Evolutionary conservation across 192 early-diverging fungal species (phyloP).

Genomic region (Linnemannia exigua): DNA sequence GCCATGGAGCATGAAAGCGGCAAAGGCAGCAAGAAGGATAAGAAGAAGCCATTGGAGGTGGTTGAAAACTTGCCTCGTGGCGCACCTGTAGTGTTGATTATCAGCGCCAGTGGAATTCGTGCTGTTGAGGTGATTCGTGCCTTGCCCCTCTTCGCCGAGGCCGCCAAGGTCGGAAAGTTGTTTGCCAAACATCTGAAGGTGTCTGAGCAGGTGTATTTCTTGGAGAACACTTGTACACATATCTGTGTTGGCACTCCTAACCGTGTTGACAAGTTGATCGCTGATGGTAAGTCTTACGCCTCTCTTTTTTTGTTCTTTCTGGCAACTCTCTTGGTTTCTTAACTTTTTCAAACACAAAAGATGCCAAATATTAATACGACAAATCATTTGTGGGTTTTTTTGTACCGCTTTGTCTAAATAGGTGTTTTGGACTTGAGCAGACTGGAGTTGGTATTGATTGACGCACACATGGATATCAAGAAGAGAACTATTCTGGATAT

Average conservation of each 20-base stretch:
- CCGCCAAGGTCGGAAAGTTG: constrained; percentile 75
- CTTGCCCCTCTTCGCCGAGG: constrained; percentile 66
- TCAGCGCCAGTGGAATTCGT: constrained; percentile 74
- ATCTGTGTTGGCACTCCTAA: constrained; percentile 81
- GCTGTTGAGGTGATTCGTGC: constrained; percentile 71
- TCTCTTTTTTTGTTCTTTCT: not conserved
- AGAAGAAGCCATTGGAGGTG: constrained; percentile 58
- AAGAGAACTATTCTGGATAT: constrained; percentile 72
- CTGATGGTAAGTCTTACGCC: constrained; percentile 64
- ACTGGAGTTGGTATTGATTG: constrained; percentile 72
- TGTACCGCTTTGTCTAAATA: constrained; percentile 27
- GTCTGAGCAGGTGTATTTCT: constrained; percentile 72
- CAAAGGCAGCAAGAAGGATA: constrained; percentile 47
- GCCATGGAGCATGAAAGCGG: constrained; percentile 13
- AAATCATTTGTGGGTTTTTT: not conserved
- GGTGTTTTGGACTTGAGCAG: constrained; percentile 70
- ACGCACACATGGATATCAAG: constrained; percentile 71
- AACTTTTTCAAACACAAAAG: not conserved
- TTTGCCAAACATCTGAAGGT: constrained; percentile 87
- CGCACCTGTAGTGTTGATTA: constrained; percentile 66
- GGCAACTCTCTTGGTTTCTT: not conserved
- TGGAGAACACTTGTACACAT: constrained; percentile 64
- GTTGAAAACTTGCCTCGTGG: constrained; percentile 52
- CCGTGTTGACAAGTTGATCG: constrained; percentile 72
- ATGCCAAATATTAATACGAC: not conserved